Percentiles rank a stretch among this genome's conserved stretches.
Conservation (phyloP, 2,329 filamentous ascomycete species). For the Claviceps arundinis region DNA sequence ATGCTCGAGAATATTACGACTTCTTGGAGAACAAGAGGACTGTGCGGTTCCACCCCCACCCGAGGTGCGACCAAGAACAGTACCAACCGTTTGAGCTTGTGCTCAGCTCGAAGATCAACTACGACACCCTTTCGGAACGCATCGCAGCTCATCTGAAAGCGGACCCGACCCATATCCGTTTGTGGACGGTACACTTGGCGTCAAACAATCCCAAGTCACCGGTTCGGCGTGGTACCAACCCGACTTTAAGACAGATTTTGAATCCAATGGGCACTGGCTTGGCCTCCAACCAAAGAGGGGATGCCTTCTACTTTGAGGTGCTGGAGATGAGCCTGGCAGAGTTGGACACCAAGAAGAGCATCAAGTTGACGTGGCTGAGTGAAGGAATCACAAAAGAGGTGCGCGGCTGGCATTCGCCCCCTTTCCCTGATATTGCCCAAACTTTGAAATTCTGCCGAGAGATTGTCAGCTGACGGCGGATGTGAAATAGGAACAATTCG, state of each 20-base stretch:
- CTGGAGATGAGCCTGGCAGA: conserved; percentile 90
- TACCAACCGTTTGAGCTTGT: conserved; percentile 61
- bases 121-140: conserved; percentile 74
- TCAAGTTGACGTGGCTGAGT: conserved; percentile 73
- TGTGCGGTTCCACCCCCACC: conserved; percentile 64
- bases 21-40: conserved; percentile 75
- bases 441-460: too few species aligned
- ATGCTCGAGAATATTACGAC: conserved; percentile 83
- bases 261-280: conserved; percentile 54
- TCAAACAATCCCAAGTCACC: conserved; percentile 65
- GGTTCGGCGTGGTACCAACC: conserved; percentile 58
- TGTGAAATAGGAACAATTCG: conserved; percentile 50
- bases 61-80: conserved; percentile 40
- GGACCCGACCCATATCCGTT: conserved; percentile 76
- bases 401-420: conserved; percentile 7
- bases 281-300: conserved; percentile 55
- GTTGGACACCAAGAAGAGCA: conserved; percentile 77
- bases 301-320: conserved; percentile 83
- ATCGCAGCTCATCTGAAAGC: conserved; percentile 66
- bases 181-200: conserved; percentile 70
- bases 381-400: conserved; percentile 90
- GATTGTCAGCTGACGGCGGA: neutral
- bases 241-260: conserved; percentile 68
- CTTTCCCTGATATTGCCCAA: too few species aligned
- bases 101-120: conserved; percentile 77